Percentiles rank a stretch among this genome's conserved stretches.
Evolutionary conservation across 2,329 filamentous ascomycete genomes (phyloP).

Genomic region (Phoma herbarum): DNA sequence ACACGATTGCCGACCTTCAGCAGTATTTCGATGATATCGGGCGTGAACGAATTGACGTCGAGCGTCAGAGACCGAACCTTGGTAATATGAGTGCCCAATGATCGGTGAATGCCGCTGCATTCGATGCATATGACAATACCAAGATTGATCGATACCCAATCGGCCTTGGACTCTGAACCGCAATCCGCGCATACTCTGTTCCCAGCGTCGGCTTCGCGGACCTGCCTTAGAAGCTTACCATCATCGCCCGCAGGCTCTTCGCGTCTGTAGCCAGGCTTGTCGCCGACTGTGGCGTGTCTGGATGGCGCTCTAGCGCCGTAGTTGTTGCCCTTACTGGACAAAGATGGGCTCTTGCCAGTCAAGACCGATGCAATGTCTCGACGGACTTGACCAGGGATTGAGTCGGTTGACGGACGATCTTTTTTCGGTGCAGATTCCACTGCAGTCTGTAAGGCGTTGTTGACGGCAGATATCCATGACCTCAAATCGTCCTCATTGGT

Average conservation of each 20-base stretch:
- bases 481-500: constrained; percentile 98
- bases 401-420: constrained; percentile 59
- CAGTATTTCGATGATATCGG: constrained; percentile 94
- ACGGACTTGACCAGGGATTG: constrained; percentile 66
- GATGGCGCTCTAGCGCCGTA: constrained; percentile 69
- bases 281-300: constrained; percentile 90
- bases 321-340: constrained; percentile 65
- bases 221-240: constrained; percentile 83
- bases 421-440: constrained; percentile 78
- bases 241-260: constrained; percentile 81
- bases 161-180: constrained; percentile 87
- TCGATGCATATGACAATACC: constrained; percentile 97
- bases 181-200: constrained; percentile 97
- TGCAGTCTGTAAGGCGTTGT: constrained; percentile 95
- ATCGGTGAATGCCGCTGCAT: constrained; percentile 96
- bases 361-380: constrained; percentile 92
- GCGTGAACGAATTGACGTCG: constrained; percentile 94
- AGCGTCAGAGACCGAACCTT: constrained; percentile 95
- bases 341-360: constrained; percentile 86
- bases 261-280: constrained; percentile 75
- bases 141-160: constrained; percentile 99
- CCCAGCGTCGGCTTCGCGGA: constrained; percentile 89
- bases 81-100: constrained; percentile 95
- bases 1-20: constrained; percentile 91
- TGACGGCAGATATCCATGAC: constrained; percentile 94